Evolutionary conservation across 2,329 filamentous ascomycete genomes (phyloP).

Genomic region (Monilinia fructigena): DNA sequence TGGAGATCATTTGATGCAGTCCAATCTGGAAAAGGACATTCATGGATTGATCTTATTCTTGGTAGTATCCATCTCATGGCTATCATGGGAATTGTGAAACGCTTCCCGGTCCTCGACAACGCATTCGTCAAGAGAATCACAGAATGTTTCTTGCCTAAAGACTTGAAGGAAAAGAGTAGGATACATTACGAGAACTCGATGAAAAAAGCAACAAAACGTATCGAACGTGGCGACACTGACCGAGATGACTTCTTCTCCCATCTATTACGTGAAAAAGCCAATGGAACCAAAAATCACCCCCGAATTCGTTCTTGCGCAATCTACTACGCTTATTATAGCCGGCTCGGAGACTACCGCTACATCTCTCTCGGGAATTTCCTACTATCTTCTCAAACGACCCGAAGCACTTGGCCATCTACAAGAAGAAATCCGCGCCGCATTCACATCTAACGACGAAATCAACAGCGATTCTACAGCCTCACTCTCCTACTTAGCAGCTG

Average conservation of each 20-base stretch:
- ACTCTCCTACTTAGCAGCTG: constrained; percentile 15
- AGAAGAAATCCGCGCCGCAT: constrained; percentile 1
- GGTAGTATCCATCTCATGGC: constrained; percentile 10
- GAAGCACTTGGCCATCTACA: background rate
- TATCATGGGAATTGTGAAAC: constrained; percentile 9
- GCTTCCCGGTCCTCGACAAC: constrained; percentile 10
- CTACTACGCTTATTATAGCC: constrained; percentile 18
- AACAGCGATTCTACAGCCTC: constrained; percentile 12
- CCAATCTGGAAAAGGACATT: constrained; percentile 18
- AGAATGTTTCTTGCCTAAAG: background rate
- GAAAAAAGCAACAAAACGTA: constrained; percentile 17
- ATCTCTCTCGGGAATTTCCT: constrained; percentile 6
- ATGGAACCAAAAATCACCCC: constrained; percentile 20
- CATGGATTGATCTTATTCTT: constrained; percentile 19
- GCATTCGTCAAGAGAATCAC: background rate
- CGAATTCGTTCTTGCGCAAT: constrained; percentile 12
- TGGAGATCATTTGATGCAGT: constrained; percentile 26
- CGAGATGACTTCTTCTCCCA: constrained; percentile 23
- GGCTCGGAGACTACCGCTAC: constrained; percentile 20
- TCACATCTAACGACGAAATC: background rate
- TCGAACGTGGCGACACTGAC: constrained; percentile 16
- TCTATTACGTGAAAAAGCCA: constrained; percentile 12
- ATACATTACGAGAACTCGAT: constrained; percentile 13
- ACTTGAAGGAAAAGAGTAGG: constrained; percentile 13
- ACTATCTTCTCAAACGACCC: constrained; percentile 16